These are phyloP conservation scores for Dalbergia oliveri DNA, from an alignment of 306 rosid genomes.

Conservation along the genomic window DNA sequence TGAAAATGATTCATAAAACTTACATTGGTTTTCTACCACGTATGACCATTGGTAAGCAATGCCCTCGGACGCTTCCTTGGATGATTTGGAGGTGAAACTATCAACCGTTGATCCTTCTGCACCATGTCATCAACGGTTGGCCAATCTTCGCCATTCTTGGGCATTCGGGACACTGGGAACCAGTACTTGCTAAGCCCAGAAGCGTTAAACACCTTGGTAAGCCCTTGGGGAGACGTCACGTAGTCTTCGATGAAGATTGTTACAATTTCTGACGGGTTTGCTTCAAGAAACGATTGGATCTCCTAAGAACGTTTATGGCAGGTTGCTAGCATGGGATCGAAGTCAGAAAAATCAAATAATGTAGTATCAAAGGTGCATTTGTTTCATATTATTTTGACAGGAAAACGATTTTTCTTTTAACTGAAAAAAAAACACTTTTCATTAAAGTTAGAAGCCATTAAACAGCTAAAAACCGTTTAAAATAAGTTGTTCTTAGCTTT, in stretches of 20 bases:
- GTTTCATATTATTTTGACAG: too few species aligned
- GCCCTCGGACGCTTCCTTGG: constrained; percentile 78
- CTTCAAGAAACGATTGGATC: constrained; percentile 60
- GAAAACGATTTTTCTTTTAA: too few species aligned
- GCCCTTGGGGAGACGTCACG: constrained; percentile 66
- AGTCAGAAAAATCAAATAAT: neutral
- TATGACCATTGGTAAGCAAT: constrained; percentile 78
- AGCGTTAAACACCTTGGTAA: constrained; percentile 68
- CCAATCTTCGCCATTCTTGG: constrained; percentile 76
- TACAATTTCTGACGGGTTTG: constrained; percentile 73
- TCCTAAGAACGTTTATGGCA: constrained; percentile 71
- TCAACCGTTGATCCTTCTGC: constrained; percentile 70
- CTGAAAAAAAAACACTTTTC: too few species aligned
- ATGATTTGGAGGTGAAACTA: constrained; percentile 67
- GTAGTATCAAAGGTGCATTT: too few species aligned
- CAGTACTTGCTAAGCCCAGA: constrained; percentile 62
- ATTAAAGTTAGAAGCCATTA: too few species aligned
- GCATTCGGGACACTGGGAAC: constrained; percentile 76
- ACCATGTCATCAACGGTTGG: constrained; percentile 83
- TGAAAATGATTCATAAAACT: constrained; percentile 27
- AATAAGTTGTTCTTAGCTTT: too few species aligned
- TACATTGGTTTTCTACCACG: constrained; percentile 81
- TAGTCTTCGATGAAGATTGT: constrained; percentile 90
- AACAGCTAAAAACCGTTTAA: too few species aligned
- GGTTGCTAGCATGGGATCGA: constrained; percentile 57